Evolutionary conservation across 495 filamentous ascomycete species (phyloP), one percentile per base, ranked within the genome.

Genomic region (Clavariopsis aquatica): DNA sequence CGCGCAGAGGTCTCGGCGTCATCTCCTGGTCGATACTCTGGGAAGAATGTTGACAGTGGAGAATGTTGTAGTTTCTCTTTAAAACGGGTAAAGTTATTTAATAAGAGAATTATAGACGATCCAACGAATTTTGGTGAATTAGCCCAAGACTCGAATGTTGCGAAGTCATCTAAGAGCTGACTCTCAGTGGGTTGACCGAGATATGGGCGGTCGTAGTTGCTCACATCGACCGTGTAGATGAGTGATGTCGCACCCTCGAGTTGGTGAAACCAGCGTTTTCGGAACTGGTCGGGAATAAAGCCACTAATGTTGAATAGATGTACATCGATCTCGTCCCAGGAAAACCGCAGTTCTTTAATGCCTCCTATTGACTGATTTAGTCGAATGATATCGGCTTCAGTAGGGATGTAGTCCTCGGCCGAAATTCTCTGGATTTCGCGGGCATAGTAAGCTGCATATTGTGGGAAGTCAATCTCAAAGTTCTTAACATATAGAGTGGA

Each of bases 381-480:
- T 1, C 60, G 65, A 45, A 68, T 60, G 27, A 68, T 68, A 55
- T 68, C 65, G 12, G 65, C 52, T 45, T 63, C 59, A 1, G 53
- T 28, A 5, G 65, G 65, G 12, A 68, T 34, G 29, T 63, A 68
- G 60, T 68, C 60, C 1, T 17, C 22, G 3, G 27, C 47, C 0
- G 52, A 23, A 6, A 68, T 63, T 17, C 65, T 43, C 9, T 20
- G 10, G 19, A 68, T 31, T 38, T 68, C 59, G 29, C 43, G 34
- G 2, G 60, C 60, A 27, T 59, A 68, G 55, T 68, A 68, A 4
- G 59, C 1, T 1, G 65, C 59, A 28, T 68, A 68, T 38, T 63
- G 65, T 20, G 65, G 65, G 49, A 68, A 68, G 28, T 68, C 65
- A 34, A 68, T 68, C 34, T 68, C 65, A 28, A 68, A 68, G 60